A percentile compares a stretch with the other conserved stretches of the same genome.
phyloP scores from a whole-genome alignment of 2,329 filamentous ascomycete genomes.

The Penicillium sp. region DNA sequence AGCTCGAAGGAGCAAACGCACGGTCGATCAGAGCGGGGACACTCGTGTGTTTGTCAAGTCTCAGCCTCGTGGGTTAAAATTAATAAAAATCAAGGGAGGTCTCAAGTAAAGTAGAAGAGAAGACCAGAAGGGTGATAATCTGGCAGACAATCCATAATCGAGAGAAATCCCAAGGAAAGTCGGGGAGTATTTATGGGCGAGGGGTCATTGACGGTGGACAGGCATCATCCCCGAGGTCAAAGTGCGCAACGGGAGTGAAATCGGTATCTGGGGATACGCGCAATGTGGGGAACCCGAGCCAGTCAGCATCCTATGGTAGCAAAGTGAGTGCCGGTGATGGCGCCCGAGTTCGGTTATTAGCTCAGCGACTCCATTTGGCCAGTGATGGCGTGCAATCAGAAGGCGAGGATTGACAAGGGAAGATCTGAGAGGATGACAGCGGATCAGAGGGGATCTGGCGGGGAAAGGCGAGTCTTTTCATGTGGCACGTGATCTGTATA shows the following conservation, averaged over 20 bases:
- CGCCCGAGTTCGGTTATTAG: constrained; percentile 27
- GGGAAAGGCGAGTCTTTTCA: background rate
- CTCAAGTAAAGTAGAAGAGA: background rate
- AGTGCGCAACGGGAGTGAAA: constrained; percentile 19
- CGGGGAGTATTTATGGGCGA: constrained; percentile 22
- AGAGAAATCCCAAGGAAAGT: background rate
- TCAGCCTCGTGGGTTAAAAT: background rate
- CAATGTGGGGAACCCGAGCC: constrained; percentile 6
- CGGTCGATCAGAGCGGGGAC: constrained; percentile 8
- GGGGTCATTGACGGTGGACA: background rate
- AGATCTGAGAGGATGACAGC: background rate
- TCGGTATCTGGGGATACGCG: constrained; percentile 27
- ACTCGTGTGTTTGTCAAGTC: background rate
- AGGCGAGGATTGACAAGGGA: constrained; percentile 5
- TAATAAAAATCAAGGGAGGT: background rate
- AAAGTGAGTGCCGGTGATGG: constrained; percentile 23
- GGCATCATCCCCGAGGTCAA: constrained; percentile 27
- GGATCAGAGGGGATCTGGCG: background rate
- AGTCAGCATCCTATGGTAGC: background rate
- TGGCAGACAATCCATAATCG: background rate
- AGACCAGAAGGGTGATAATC: background rate
- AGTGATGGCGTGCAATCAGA: constrained; percentile 5
- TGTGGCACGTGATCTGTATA: background rate
- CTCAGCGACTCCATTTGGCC: background rate
- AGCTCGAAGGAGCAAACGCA: constrained; percentile 1